These are phyloP conservation scores for Paramecium sexaurelia DNA, from an alignment of 73 alveolate genomes.

Conservation along the genomic window DNA sequence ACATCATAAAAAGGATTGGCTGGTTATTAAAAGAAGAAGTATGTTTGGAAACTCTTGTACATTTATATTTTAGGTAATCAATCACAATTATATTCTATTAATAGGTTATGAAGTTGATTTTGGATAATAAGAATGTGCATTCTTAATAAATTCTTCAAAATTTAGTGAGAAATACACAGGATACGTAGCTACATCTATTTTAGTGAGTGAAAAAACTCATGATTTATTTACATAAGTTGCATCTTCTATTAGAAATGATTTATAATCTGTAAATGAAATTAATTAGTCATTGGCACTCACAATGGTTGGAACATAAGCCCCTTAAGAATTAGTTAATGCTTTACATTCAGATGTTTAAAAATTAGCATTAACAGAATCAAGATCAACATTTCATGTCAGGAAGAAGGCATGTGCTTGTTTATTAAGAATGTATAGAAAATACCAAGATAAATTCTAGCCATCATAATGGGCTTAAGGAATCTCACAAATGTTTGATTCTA, in stretches of 20 bases:
- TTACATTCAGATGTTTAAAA: conserved; percentile 86
- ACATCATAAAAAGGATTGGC: conserved; percentile 83
- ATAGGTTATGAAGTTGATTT: conserved; percentile 98
- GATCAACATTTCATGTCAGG: conserved; percentile 84
- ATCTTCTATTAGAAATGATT: conserved; percentile 92
- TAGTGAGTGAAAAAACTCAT: conserved; percentile 89
- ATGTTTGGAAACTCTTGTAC: conserved; percentile 97
- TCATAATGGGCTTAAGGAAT: conserved; percentile 69
- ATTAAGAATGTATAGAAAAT: conserved; percentile 88
- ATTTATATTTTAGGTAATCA: conserved; percentile 67
- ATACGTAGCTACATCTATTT: conserved; percentile 94
- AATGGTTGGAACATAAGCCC: conserved; percentile 92
- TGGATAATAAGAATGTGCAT: conserved; percentile 95
- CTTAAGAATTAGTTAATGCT: conserved; percentile 83
- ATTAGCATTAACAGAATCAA: conserved; percentile 82
- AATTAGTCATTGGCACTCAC: conserved; percentile 95
- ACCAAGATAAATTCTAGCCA: conserved; percentile 81
- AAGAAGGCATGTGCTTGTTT: conserved; percentile 95
- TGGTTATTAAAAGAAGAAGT: conserved; percentile 97
- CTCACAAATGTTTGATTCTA: conserved; percentile 65
- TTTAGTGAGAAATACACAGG: conserved; percentile 98
- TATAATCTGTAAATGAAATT: conserved; percentile 89
- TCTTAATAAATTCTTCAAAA: conserved; percentile 92
- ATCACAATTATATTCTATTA: conserved; percentile 42
- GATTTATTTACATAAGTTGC: conserved; percentile 87